Evolutionary conservation across 805 yeast species (phyloP), one percentile per base, ranked within the genome.

Genomic region (Yarrowia sp.): DNA sequence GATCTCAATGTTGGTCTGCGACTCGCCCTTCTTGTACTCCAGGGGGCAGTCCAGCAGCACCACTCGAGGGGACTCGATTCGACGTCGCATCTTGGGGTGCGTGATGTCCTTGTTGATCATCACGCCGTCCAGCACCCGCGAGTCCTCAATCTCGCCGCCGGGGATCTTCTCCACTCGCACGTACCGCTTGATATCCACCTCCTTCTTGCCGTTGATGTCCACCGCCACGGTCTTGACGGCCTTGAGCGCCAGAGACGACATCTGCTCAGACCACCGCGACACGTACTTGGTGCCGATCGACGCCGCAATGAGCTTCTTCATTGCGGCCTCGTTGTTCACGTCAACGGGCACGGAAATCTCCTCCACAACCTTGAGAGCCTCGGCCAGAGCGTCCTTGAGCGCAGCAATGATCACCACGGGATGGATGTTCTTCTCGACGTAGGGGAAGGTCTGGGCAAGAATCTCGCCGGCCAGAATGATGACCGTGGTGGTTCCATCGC

Each of bases 11-110:
- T 95, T 94, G 67, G 98, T 95, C 80, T 95, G 99, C 2, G 98
- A 92, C 82, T 95, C 99, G 72, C 99, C 99, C 84, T 95, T 95
- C 82, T 95, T 95, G 82, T 95, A 95, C 81, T 95, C 99, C 74
- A 95, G 84, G 12, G 99, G 98, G 80, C 98, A 93, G 81, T 95
- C 99, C 74, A 95, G 84, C 73, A 95, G 84, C 19, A 95, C 85
- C 68, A 95, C 86, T 72, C 94, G 86, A 64, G 99, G 99, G 75
- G 92, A 90, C 77, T 89, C 90, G 73, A 95, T 90, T 74, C 82
- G 77, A 78, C 99, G 88, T 74, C 89, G 89, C 99, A 95, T 95
- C 79, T 93, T 92, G 72, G 99, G 99, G 80, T 95, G 99, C n/a
- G 96, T 92, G 69, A 95, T 96, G 77, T 95, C 99, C 80, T 95